Conservation (phyloP, 805 yeast species). For the Komagataella kurtzmanii region DNA sequence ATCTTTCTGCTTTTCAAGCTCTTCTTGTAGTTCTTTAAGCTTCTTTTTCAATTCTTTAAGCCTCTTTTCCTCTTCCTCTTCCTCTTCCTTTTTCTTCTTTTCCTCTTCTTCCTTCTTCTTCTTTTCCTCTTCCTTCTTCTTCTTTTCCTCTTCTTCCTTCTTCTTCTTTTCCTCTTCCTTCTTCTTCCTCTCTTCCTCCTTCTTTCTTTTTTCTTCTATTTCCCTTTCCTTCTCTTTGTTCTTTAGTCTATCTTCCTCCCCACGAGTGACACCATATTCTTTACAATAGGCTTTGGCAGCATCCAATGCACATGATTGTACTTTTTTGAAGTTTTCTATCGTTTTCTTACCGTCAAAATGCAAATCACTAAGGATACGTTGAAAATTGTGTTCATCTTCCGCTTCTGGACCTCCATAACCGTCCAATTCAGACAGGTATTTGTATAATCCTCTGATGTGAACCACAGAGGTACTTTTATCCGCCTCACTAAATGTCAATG, state of each 20-base stretch:
- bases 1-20: constrained; percentile 10
- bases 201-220: constrained; percentile 2
- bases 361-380: constrained; percentile 33
- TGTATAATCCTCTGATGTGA: constrained; percentile 20
- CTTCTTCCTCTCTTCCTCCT: no score
- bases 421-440: constrained; percentile 1
- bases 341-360: constrained; percentile 28
- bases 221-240: no score
- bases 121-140: not conserved
- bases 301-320: constrained; percentile 38
- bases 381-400: not conserved
- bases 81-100: not conserved
- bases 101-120: not conserved
- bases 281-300: constrained; percentile 79
- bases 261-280: constrained; percentile 12
- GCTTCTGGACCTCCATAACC: not conserved
- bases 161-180: no score
- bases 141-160: constrained; percentile 3
- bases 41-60: constrained; percentile 15
- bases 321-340: constrained; percentile 43
- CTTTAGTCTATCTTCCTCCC: constrained; percentile 3
- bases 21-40: constrained; percentile 12
- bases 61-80: constrained; percentile 6
- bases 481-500: constrained; percentile 21
- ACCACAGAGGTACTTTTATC: constrained; percentile 22